Percentiles rank a stretch among this genome's conserved stretches.
These are phyloP conservation scores for Trametes elegans DNA, from an alignment of 768 basidiomycete genomes.

Conservation along the genomic window DNA sequence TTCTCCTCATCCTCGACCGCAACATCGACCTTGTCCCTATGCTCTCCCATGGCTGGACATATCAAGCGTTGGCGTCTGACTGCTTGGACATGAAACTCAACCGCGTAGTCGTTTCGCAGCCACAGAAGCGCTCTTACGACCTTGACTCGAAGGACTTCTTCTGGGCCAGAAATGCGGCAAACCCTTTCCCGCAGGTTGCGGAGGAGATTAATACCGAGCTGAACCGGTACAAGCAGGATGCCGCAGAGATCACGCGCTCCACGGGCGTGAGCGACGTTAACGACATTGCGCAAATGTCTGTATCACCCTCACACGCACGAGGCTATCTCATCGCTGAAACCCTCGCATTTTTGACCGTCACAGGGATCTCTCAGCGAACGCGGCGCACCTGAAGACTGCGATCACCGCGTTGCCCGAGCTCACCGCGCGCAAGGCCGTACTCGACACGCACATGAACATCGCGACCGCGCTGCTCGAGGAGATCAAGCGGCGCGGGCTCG, in stretches of 20 bases:
- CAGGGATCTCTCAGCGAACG: conserved; percentile 90
- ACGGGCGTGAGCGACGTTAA: conserved; percentile 96
- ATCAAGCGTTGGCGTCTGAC: conserved; percentile 96
- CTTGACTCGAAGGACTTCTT: conserved; percentile 99
- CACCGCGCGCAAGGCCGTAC: conserved; percentile 92
- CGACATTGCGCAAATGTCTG: conserved; percentile 92
- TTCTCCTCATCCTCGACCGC: conserved; percentile 90
- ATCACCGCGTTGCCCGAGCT: conserved; percentile 96
- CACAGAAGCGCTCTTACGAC: conserved; percentile 86
- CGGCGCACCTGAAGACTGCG: conserved; percentile 91
- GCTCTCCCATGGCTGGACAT: conserved; percentile 97
- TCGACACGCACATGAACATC: conserved; percentile 99
- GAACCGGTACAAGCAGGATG: conserved; percentile 91
- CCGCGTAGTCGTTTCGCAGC: conserved; percentile 78
- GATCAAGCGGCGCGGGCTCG: conserved; percentile 91
- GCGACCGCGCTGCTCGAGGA: conserved; percentile 93
- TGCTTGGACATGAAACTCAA: conserved; percentile 97
- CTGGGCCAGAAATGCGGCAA: conserved; percentile 95
- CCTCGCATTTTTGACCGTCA: background rate
- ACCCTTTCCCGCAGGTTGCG: conserved; percentile 97
- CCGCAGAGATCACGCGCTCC: conserved; percentile 93
- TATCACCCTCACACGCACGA: background rate
- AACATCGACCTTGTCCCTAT: conserved; percentile 94
- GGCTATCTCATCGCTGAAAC: background rate
- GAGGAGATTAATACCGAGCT: conserved; percentile 94